Evolutionary conservation across 176 grass and related monocot genomes (phyloP), one percentile per base, ranked within the genome.

Genomic region (Pontederia crassipes): DNA sequence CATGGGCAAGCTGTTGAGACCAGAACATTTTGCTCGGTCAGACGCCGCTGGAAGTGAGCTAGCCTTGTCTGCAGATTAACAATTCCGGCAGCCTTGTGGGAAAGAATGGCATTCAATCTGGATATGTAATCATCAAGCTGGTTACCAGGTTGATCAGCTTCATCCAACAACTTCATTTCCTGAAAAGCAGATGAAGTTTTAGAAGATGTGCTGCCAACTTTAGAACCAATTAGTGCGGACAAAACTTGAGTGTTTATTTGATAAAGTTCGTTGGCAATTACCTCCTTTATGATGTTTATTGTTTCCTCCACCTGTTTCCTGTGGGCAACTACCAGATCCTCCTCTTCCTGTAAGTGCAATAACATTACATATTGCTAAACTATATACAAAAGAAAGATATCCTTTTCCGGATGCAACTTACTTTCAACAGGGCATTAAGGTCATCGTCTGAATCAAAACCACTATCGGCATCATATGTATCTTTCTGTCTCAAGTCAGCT

Each of bases 241-340:
- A 9, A 40, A 8, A 14, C 58, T n/a, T 10, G 27, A 2, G 2
- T 2, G 13, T 52, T 9, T 65, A 65, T 15, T 8, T 65, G 8
- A 28, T 52, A 14, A 12, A 52, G 46, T 45, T 65, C 12, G 45
- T 56, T 65, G 18, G 52, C 51, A 54, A 62, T 81, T 53, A 83
- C 94, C 82, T 93, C 88, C 67, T 17, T 86, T 11, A 98, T 85
- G 7, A 98, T 89, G 51, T 98, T 85, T 58, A 98, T 54, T 45
- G 88, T 89, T 24, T 88, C 94, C 72, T 98, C 94, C 49, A 98
- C 77, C 61, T 98, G 94, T 61, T 85, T 93, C n/a, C 85, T 67
- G 59, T 98, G 94, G 70, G 88, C 85, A 8, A n/a, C 71, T 24
- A 98, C 82, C 72, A 98, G 64, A 81, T 86, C 82, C 64, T 89